Percentiles rank a stretch among this genome's conserved stretches.
These are phyloP conservation scores for Leishmania turanica DNA, from an alignment of 208 protist genomes.

Conservation along the genomic window DNA sequence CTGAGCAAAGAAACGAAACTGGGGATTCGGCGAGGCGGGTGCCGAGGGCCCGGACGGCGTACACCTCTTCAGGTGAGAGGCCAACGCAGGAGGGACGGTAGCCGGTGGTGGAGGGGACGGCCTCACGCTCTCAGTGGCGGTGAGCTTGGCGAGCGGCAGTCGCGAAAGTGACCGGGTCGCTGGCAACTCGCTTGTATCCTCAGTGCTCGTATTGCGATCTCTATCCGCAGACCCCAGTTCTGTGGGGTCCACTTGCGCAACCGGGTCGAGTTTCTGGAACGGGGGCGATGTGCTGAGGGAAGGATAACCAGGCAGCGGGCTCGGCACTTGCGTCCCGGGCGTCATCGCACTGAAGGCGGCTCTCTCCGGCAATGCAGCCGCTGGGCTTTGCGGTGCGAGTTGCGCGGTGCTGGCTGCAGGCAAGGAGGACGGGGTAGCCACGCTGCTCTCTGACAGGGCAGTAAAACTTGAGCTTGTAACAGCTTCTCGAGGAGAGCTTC, in stretches of 20 bases:
- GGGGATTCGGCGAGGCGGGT: neutral
- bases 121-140: neutral
- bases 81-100: neutral
- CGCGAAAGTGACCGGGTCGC: neutral
- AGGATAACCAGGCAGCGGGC: neutral
- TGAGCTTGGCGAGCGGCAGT: neutral
- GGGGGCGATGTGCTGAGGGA: neutral
- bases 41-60: neutral
- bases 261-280: neutral
- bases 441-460: neutral
- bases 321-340: neutral
- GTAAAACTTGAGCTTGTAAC: neutral
- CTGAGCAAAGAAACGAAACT: conserved; percentile 6
- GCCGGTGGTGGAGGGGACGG: neutral
- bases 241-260: neutral
- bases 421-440: neutral
- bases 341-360: neutral
- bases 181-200: neutral
- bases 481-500: neutral
- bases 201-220: too few species aligned
- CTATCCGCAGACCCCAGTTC: neutral
- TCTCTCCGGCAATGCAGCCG: neutral
- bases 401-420: neutral
- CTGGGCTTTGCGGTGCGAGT: neutral
- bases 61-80: neutral